Conservation (phyloP, 768 basidiomycete genomes). For the Leccinum incarnatum region DNA sequence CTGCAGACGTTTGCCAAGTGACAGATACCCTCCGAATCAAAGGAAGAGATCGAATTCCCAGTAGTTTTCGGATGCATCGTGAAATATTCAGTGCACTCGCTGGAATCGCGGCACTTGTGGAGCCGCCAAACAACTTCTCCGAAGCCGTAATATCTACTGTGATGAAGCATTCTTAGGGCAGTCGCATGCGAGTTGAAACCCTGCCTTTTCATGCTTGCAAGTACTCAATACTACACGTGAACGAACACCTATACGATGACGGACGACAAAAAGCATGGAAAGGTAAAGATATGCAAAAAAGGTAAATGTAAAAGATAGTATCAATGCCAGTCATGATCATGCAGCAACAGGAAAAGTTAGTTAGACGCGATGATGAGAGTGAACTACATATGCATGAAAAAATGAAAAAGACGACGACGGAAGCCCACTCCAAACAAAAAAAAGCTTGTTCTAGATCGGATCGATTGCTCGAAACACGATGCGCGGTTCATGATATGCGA, state of each 20-base stretch:
- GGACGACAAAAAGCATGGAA: neutral
- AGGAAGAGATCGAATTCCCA: neutral
- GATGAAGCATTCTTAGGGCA: neutral
- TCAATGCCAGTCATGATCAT: slow-evolving; percentile 6
- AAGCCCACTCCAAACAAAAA: neutral
- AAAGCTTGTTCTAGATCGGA: no score
- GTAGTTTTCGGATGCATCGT: neutral
- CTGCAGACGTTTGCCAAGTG: no score
- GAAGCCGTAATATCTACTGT: neutral
- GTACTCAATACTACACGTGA: slow-evolving; percentile 14
- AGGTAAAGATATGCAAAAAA: neutral
- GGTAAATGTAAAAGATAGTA: neutral
- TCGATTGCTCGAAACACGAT: neutral
- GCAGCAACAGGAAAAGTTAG: neutral
- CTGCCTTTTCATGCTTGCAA: neutral
- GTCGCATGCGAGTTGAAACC: neutral
- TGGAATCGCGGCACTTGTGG: neutral
- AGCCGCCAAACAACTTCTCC: neutral
- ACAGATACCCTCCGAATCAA: neutral
- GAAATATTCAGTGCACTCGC: no score
- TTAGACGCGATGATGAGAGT: neutral
- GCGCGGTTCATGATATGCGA: neutral
- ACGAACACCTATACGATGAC: slow-evolving; percentile 1
- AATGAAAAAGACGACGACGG: neutral
- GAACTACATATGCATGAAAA: neutral